Evolutionary conservation across 2,329 filamentous ascomycete species (phyloP).

Genomic region (Epichloe gansuensis): DNA sequence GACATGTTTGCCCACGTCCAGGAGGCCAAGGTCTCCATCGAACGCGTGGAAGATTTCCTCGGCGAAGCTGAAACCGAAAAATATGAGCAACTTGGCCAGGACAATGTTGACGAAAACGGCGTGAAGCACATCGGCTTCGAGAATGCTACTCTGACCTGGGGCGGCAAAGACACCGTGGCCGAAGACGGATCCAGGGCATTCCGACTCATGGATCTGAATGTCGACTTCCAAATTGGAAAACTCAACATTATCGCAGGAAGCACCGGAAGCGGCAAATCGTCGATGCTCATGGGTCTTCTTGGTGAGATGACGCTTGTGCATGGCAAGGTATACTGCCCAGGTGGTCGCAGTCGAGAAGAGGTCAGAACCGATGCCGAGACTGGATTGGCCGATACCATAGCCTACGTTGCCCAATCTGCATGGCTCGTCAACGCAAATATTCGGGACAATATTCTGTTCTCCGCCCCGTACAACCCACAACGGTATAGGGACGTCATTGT

Average conservation of each 20-base stretch:
- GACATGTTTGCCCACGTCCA: slow-evolving; percentile 99
- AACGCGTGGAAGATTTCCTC: slow-evolving; percentile 90
- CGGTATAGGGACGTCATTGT: slow-evolving; percentile 81
- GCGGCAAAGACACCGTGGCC: slow-evolving; percentile 49
- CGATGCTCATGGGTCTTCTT: slow-evolving; percentile 85
- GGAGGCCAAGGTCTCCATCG: slow-evolving; percentile 92
- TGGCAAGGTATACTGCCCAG: slow-evolving; percentile 74
- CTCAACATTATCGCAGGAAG: slow-evolving; percentile 89
- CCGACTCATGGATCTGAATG: slow-evolving; percentile 68
- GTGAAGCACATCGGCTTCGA: slow-evolving; percentile 73
- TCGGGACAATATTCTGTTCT: slow-evolving; percentile 90
- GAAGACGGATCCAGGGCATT: slow-evolving; percentile 62
- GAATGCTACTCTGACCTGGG: slow-evolving; percentile 82
- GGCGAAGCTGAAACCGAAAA: slow-evolving; percentile 93
- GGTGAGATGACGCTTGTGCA: slow-evolving; percentile 87
- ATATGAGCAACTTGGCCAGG: slow-evolving; percentile 67
- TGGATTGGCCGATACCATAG: slow-evolving; percentile 78
- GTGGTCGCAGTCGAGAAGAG: slow-evolving; percentile 75
- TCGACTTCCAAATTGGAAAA: slow-evolving; percentile 74
- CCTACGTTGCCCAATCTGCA: slow-evolving; percentile 92
- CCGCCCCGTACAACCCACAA: slow-evolving; percentile 64
- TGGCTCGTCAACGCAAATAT: slow-evolving; percentile 96
- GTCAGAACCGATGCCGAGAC: slow-evolving; percentile 71
- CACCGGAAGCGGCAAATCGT: slow-evolving; percentile 92
- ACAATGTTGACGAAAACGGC: slow-evolving; percentile 56